Conservation (phyloP, 2,329 filamentous ascomycete genomes). For the Trichoderma afroharzianum region DNA sequence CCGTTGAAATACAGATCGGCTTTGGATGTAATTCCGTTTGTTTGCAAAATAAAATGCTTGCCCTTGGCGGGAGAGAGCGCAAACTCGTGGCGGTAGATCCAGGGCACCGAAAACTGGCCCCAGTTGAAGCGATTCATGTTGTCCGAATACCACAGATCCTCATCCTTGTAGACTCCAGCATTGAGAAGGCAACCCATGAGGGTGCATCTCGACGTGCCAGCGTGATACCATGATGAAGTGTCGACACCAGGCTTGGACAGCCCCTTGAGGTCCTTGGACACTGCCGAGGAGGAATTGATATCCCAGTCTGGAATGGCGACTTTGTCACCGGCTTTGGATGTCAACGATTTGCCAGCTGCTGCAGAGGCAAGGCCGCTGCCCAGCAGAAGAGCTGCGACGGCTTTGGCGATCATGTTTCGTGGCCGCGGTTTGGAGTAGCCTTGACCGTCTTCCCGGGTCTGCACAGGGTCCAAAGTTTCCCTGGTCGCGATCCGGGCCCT, state of each 20-base stretch:
- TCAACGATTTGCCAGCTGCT: slow-evolving; percentile 18
- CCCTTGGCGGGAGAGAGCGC: slow-evolving; percentile 29
- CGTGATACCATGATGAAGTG: slow-evolving; percentile 49
- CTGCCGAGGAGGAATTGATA: slow-evolving; percentile 42
- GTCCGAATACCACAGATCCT: slow-evolving; percentile 53
- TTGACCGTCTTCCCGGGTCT: background rate
- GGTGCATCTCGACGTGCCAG: slow-evolving; percentile 46
- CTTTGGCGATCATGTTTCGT: slow-evolving; percentile 14
- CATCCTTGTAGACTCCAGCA: slow-evolving; percentile 49
- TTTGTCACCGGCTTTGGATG: slow-evolving; percentile 27
- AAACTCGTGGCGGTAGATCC: slow-evolving; percentile 58
- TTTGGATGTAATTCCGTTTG: slow-evolving; percentile 57
- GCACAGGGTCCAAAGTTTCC: background rate
- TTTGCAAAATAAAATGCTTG: slow-evolving; percentile 51
- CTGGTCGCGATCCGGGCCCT: background rate
- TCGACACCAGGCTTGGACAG: slow-evolving; percentile 44
- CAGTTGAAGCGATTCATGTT: slow-evolving; percentile 42
- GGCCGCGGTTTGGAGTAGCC: background rate
- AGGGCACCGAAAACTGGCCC: slow-evolving; percentile 49
- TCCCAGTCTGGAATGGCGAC: slow-evolving; percentile 44
- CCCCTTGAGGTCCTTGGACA: slow-evolving; percentile 32
- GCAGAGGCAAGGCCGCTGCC: slow-evolving; percentile 14
- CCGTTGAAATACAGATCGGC: slow-evolving; percentile 61
- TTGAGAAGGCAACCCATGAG: slow-evolving; percentile 56
- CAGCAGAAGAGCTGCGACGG: slow-evolving; percentile 10